Percentiles rank a stretch among this genome's conserved stretches.
phyloP scores from a whole-genome alignment of 768 basidiomycete genomes.

The Lyophyllum shimeji region DNA sequence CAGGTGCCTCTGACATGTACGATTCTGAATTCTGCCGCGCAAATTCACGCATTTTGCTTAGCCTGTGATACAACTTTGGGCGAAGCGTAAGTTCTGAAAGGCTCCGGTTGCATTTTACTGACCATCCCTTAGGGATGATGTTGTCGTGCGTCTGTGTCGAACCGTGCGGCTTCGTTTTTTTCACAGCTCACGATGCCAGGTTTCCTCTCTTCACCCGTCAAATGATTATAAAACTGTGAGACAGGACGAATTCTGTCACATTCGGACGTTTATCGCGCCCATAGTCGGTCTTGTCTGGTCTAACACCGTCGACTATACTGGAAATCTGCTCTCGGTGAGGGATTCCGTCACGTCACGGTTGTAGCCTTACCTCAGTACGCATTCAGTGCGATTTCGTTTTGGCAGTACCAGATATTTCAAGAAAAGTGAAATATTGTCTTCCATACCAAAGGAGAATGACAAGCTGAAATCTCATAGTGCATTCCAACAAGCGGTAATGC shows the following conservation, averaged over 20 bases:
- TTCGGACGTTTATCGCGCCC: conserved; percentile 10
- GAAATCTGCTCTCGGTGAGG: conserved; percentile 79
- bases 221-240: conserved; percentile 90
- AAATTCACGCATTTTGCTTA: conserved; percentile 24
- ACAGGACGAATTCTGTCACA: conserved; percentile 33
- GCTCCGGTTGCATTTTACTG: neutral
- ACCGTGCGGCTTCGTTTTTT: neutral
- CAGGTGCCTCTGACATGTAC: too few species aligned
- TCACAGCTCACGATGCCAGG: conserved; percentile 35
- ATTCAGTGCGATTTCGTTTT: conserved; percentile 78
- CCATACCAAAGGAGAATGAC: neutral
- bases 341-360: neutral
- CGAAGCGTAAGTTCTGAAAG: conserved; percentile 59
- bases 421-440: conserved; percentile 54
- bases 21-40: neutral
- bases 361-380: neutral
- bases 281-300: conserved; percentile 82
- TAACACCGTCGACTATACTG: conserved; percentile 71
- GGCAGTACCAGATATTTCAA: conserved; percentile 89
- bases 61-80: conserved; percentile 80
- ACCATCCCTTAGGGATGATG: conserved; percentile 49
- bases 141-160: conserved; percentile 46
- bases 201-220: conserved; percentile 80
- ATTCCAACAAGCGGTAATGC: conserved; percentile 82
- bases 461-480: conserved; percentile 41